These are phyloP conservation scores for Pyrus betulifolia DNA, from an alignment of 306 rosid genomes.

Conservation along the genomic window DNA sequence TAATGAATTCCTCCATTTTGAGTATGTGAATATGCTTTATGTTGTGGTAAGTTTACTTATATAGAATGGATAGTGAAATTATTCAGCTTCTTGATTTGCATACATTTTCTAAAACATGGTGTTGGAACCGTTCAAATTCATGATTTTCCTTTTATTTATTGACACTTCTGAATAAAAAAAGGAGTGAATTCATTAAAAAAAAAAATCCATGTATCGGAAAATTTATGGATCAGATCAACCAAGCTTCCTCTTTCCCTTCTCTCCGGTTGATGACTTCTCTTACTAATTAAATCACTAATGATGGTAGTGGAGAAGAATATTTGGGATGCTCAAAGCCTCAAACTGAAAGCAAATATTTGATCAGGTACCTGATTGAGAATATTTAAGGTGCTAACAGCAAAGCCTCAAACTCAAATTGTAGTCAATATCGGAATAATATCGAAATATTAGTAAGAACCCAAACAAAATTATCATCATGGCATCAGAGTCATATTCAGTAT, in stretches of 20 bases:
- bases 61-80: background rate
- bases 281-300: too few species aligned
- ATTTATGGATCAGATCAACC: too few species aligned
- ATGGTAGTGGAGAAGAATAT: background rate
- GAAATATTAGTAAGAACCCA: background rate
- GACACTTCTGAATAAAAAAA: background rate
- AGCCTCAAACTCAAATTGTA: background rate
- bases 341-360: too few species aligned
- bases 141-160: background rate
- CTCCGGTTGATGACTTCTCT: too few species aligned
- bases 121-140: background rate
- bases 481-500: slow-evolving; percentile 20
- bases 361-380: too few species aligned
- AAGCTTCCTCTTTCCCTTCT: too few species aligned
- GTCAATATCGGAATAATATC: background rate
- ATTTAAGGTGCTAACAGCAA: too few species aligned
- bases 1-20: background rate
- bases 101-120: background rate
- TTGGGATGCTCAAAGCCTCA: too few species aligned
- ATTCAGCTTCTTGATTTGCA: background rate
- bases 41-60: background rate
- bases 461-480: slow-evolving; percentile 12
- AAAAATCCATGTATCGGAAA: too few species aligned
- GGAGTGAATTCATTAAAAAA: too few species aligned
- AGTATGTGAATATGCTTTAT: background rate